Evolutionary conservation across 2,329 filamentous ascomycete species (phyloP).

Genomic region (Beauveria bassiana): DNA sequence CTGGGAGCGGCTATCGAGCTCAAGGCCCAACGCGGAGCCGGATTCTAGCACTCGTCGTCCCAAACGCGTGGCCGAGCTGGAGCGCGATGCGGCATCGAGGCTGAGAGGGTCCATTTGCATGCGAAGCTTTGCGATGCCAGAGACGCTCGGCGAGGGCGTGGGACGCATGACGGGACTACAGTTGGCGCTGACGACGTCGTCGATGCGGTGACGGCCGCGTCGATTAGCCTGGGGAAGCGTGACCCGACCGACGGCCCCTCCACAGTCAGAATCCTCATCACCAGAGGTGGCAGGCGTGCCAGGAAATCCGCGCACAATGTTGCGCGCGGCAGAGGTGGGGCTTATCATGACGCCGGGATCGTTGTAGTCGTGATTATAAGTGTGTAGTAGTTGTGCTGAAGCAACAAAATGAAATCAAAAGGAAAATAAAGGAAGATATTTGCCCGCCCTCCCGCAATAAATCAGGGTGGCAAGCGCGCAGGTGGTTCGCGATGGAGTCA

Average conservation of each 20-base stretch:
- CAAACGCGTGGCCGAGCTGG: conserved; percentile 47
- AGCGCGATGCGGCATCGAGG: conserved; percentile 49
- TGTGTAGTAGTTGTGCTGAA: neutral
- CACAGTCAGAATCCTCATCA: conserved; percentile 49
- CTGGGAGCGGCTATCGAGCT: conserved; percentile 44
- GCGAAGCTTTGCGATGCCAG: conserved; percentile 77
- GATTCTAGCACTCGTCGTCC: conserved; percentile 31
- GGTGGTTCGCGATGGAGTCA: conserved; percentile 21
- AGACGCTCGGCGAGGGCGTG: conserved; percentile 46
- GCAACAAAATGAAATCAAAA: neutral
- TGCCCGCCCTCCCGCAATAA: neutral
- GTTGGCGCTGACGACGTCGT: conserved; percentile 54
- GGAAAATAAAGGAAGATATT: neutral
- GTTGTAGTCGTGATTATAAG: neutral
- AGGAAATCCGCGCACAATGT: conserved; percentile 49
- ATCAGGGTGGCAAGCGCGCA: conserved; percentile 11
- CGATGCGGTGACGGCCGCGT: conserved; percentile 35
- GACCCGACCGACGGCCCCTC: conserved; percentile 25
- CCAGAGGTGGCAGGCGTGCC: conserved; percentile 46
- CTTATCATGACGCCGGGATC: conserved; percentile 33
- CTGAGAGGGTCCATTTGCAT: conserved; percentile 72
- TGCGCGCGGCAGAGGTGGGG: conserved; percentile 41
- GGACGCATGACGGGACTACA: conserved; percentile 53
- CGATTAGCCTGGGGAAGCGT: conserved; percentile 30
- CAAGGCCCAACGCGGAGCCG: conserved; percentile 39